Evolutionary conservation across 2,329 filamentous ascomycete genomes (phyloP), one percentile per base, ranked within the genome.

Genomic region (Calycina marina): DNA sequence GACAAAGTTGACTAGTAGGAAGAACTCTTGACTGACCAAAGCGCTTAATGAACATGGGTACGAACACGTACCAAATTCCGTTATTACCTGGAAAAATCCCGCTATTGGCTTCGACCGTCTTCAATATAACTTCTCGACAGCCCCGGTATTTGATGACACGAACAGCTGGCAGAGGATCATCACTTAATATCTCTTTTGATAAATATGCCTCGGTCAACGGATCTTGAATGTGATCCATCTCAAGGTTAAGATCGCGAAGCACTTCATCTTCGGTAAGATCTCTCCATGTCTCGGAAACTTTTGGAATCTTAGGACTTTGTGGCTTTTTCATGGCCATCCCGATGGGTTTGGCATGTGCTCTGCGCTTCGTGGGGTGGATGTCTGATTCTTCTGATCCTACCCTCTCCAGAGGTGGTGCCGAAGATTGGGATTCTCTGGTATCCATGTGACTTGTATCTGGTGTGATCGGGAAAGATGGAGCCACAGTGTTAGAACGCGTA

Each of bases 31-130:
- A 38, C 5, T 30, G 28, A 4, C 37, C 32, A 31, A 40, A 39
- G 27, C 40, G 37, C 29, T 46, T 46, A 9, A 50, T 28, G 46
- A 47, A 54, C 6, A 39, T 32, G 22, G 31, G 39, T 13, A 48
- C 39, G 35, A 45, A 43, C 20, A 41, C 43, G 31, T 48, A 43
- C 51, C 51, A 54, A 3, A 54, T 26, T 24, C 43, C 38, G 32
- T 40, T 42, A 11, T 47, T 43, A 5, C 42, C 48, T 4, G 51
- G 47, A 25, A 54, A 50, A 4, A 48, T 29, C 4, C 45, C 42
- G 1, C 38, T 35, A 20, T 51, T 50, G 4, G 27, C 37, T 10
- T 32, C 25, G 6, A 49, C 32, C 8, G 50, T 24, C 12, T 40
- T 17, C 8, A 46, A 25, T 6, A 49, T 28, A 2, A 46, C 34